Conservation (phyloP, 2,329 filamentous ascomycete genomes). For the Scolecobasidium constrictum region DNA sequence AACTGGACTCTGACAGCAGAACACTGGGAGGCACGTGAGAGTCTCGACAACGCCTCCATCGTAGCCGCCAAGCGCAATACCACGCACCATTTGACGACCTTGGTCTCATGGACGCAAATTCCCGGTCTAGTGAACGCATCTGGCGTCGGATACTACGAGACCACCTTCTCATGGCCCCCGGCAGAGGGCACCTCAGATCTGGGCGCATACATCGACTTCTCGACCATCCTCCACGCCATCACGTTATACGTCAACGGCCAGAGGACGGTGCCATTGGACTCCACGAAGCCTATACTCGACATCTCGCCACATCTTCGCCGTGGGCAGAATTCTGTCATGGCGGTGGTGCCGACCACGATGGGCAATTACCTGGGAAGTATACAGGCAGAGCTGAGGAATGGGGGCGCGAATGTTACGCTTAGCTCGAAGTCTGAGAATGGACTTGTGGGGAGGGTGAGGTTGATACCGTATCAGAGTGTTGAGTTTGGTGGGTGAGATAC, state of each 20-base stretch:
- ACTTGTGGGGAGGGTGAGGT: too few relatives aligned
- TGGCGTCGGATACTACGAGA: background rate
- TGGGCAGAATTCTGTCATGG: too few relatives aligned
- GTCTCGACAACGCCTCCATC: too few relatives aligned
- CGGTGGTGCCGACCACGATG: too few relatives aligned
- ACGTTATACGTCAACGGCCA: background rate
- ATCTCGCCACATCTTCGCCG: background rate
- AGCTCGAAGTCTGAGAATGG: too few relatives aligned
- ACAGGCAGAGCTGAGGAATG: too few relatives aligned
- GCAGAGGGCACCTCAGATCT: background rate
- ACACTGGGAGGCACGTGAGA: too few relatives aligned
- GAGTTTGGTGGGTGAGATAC: too few relatives aligned
- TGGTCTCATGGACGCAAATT: background rate
- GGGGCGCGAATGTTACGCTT: too few relatives aligned
- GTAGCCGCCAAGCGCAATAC: background rate
- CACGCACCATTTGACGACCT: background rate
- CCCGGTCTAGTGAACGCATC: background rate
- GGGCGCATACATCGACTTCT: background rate
- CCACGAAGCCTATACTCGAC: background rate
- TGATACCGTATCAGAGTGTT: too few relatives aligned
- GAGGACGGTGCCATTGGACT: background rate
- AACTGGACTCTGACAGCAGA: too few relatives aligned
- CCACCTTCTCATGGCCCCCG: background rate
- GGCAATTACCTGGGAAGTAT: too few relatives aligned
- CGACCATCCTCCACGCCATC: background rate